Percentiles rank a stretch among this genome's conserved stretches.
Conservation (phyloP, 768 basidiomycete species). For the Auricularia sp. region DNA sequence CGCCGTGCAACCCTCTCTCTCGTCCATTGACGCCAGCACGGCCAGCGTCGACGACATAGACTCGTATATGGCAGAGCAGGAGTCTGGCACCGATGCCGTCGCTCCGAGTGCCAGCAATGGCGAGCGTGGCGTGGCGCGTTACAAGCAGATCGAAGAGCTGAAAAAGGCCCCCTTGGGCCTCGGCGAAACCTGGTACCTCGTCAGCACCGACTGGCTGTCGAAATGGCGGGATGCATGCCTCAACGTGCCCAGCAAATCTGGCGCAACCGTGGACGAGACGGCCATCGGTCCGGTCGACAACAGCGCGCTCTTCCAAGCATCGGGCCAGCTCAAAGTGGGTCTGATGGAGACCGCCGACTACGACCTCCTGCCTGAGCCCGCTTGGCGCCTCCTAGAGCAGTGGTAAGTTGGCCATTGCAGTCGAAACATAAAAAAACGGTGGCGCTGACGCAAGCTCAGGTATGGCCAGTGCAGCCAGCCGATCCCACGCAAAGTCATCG, state of each 20-base stretch:
- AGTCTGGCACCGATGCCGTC: conserved; percentile 5
- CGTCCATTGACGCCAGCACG: not conserved
- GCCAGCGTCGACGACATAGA: conserved; percentile 49
- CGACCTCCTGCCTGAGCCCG: conserved; percentile 61
- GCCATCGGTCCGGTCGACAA: conserved; percentile 73
- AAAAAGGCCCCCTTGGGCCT: conserved; percentile 40
- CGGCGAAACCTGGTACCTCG: conserved; percentile 72
- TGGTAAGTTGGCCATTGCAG: conserved; percentile 43
- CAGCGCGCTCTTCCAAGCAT: conserved; percentile 45
- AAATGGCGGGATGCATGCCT: conserved; percentile 67
- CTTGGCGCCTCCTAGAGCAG: conserved; percentile 54
- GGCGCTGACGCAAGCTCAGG: conserved; percentile 31
- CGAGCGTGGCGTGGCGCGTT: conserved; percentile 20
- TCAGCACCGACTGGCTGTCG: conserved; percentile 61
- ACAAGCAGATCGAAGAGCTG: conserved; percentile 35
- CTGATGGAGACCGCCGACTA: conserved; percentile 57
- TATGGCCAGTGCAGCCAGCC: conserved; percentile 52
- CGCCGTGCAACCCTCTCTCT: not conserved
- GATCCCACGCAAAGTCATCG: conserved; percentile 58
- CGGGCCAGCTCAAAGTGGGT: conserved; percentile 33
- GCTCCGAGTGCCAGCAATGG: not conserved
- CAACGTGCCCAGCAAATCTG: conserved; percentile 21
- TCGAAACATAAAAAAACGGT: not conserved
- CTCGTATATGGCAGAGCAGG: conserved; percentile 28
- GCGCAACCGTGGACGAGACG: not conserved